Conservation (phyloP, 1,284 basidiomycete species). For the Vanrija humicola region DNA sequence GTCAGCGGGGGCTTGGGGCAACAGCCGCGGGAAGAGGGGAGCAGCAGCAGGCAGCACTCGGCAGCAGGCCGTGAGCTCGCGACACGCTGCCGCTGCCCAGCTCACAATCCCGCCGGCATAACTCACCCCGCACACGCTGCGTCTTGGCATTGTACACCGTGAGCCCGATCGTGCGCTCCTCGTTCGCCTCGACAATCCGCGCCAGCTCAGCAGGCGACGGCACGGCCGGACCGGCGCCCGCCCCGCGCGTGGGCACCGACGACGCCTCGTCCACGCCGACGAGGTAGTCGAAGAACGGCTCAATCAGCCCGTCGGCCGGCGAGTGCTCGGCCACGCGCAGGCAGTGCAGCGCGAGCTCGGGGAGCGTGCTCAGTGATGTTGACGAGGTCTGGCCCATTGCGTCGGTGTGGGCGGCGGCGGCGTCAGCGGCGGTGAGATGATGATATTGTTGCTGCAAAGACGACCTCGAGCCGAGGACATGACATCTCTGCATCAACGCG, state of each 20-base stretch:
- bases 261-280: slow-evolving; percentile 72
- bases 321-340: slow-evolving; percentile 81
- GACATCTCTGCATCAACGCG: no score
- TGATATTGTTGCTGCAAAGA: no score
- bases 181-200: slow-evolving; percentile 77
- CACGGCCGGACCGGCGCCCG: slow-evolving; percentile 29
- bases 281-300: slow-evolving; percentile 96
- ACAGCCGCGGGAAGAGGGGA: no score
- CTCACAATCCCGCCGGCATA: neutral
- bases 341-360: slow-evolving; percentile 68
- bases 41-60: neutral
- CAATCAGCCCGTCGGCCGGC: slow-evolving; percentile 79
- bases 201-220: slow-evolving; percentile 73
- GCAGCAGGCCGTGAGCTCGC: neutral
- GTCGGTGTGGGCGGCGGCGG: neutral
- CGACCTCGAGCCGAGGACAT: no score
- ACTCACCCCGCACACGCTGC: slow-evolving; percentile 73
- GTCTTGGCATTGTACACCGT: slow-evolving; percentile 89
- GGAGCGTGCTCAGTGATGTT: slow-evolving; percentile 37
- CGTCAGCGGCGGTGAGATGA: no score
- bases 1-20: neutral
- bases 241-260: neutral
- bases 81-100: neutral
- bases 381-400: slow-evolving; percentile 43
- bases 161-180: slow-evolving; percentile 71